Conservation (phyloP, 768 basidiomycete genomes). For the Amanita pallidorosea region DNA sequence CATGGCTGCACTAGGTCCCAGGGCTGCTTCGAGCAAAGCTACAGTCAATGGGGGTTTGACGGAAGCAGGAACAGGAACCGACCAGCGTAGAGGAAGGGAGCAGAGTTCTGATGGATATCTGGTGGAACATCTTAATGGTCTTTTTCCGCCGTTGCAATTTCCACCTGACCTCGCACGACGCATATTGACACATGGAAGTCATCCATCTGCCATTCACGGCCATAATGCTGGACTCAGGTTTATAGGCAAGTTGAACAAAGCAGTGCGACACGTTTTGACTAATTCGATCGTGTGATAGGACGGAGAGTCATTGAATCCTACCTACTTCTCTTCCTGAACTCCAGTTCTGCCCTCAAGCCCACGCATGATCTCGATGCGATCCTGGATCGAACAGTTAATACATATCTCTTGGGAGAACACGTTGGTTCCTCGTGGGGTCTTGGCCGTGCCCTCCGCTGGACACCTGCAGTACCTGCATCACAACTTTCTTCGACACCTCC, state of each 20-base stretch:
- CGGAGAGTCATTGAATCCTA: constrained; percentile 72
- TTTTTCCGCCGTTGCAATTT: constrained; percentile 61
- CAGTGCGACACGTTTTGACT: neutral
- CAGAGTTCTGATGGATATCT: constrained; percentile 12
- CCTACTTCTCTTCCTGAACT: constrained; percentile 60
- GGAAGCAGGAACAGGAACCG: neutral
- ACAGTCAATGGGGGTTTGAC: neutral
- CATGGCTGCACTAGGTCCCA: constrained; percentile 1
- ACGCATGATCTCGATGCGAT: constrained; percentile 51
- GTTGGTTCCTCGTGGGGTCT: constrained; percentile 70
- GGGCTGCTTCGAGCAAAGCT: neutral
- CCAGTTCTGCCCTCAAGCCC: constrained; percentile 33
- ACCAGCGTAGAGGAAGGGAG: neutral
- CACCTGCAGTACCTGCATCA: constrained; percentile 38
- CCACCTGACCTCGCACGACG: constrained; percentile 60
- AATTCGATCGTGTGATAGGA: constrained; percentile 28
- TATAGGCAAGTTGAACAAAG: constrained; percentile 40
- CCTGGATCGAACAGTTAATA: constrained; percentile 46
- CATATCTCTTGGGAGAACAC: constrained; percentile 62
- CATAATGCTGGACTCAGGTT: constrained; percentile 69
- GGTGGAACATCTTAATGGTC: constrained; percentile 44
- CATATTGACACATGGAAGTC: constrained; percentile 71
- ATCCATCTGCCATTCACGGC: constrained; percentile 51
- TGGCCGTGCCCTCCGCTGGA: constrained; percentile 67
- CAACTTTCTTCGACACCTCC: constrained; percentile 15